Conservation (phyloP, 2,329 filamentous ascomycete genomes). For the Calonectria fujianensis region DNA sequence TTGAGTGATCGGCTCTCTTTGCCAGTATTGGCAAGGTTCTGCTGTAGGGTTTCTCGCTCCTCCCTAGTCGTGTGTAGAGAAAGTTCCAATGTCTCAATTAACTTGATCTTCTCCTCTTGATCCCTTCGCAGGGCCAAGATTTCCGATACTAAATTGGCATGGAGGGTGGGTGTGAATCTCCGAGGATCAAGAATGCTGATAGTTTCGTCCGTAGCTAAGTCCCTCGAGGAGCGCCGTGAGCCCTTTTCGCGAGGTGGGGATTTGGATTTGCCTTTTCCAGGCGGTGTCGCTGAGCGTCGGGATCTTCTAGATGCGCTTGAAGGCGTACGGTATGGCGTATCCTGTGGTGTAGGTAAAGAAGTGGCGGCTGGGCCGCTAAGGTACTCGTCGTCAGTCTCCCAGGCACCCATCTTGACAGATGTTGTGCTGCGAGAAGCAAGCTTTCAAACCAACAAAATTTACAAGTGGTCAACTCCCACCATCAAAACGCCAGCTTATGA, state of each 20-base stretch:
- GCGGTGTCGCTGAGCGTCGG: constrained; percentile 80
- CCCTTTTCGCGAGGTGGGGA: constrained; percentile 67
- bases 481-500: constrained; percentile 25
- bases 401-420: constrained; percentile 68
- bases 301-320: constrained; percentile 79
- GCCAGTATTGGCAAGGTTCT: constrained; percentile 75
- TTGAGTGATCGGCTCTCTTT: constrained; percentile 89
- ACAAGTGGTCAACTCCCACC: constrained; percentile 13
- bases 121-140: constrained; percentile 92
- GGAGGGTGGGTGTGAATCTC: constrained; percentile 94
- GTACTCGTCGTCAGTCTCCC: constrained; percentile 80
- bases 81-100: constrained; percentile 89
- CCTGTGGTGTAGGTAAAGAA: constrained; percentile 80
- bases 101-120: constrained; percentile 89
- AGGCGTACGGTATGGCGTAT: constrained; percentile 83
- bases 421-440: not conserved
- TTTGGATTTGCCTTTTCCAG: constrained; percentile 75
- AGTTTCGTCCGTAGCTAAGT: constrained; percentile 79
- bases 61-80: constrained; percentile 81
- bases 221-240: constrained; percentile 73
- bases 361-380: constrained; percentile 71
- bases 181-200: constrained; percentile 89
- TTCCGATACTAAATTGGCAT: constrained; percentile 95
- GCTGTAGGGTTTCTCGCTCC: constrained; percentile 83
- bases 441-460: constrained; percentile 16